Evolutionary conservation across 768 basidiomycete genomes (phyloP).

Genomic region (Suillus clintonianus): DNA sequence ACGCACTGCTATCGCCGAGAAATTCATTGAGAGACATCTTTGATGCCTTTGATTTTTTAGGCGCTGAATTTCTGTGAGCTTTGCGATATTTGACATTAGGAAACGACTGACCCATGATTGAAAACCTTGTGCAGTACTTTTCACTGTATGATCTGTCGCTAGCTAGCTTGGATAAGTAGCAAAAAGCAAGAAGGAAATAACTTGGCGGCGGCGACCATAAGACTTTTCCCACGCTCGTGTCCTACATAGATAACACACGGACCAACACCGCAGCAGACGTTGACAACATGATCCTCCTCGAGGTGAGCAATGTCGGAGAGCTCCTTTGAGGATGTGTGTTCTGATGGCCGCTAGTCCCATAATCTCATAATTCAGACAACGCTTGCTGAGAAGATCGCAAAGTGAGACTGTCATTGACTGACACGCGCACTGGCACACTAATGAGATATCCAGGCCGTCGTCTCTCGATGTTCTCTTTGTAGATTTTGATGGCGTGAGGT

Average conservation of each 20-base stretch:
- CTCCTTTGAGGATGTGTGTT: background rate
- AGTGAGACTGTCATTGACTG: constrained; percentile 50
- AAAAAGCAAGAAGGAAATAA: constrained; percentile 22
- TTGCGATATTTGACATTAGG: background rate
- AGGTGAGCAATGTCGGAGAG: constrained; percentile 46
- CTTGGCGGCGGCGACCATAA: background rate
- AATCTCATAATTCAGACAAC: constrained; percentile 93
- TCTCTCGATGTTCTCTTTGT: constrained; percentile 95
- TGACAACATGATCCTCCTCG: constrained; percentile 75
- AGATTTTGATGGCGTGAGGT: constrained; percentile 96
- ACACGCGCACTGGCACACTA: constrained; percentile 12
- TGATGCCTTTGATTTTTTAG: constrained; percentile 81
- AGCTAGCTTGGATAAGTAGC: constrained; percentile 16
- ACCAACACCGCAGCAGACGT: constrained; percentile 2
- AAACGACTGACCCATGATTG: constrained; percentile 28
- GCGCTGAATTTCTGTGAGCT: constrained; percentile 51
- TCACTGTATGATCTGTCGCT: constrained; percentile 10
- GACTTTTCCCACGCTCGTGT: constrained; percentile 30
- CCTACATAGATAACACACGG: constrained; percentile 6
- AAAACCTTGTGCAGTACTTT: constrained; percentile 14
- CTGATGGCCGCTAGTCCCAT: constrained; percentile 58
- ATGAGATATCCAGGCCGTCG: constrained; percentile 63
- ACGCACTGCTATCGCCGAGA: constrained; percentile 82
- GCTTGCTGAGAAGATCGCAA: constrained; percentile 79
- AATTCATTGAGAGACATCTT: constrained; percentile 95